Base-by-base conservation (phyloP, 768 basidiomycete species). In the Leccinellum rugosiceps region DNA sequence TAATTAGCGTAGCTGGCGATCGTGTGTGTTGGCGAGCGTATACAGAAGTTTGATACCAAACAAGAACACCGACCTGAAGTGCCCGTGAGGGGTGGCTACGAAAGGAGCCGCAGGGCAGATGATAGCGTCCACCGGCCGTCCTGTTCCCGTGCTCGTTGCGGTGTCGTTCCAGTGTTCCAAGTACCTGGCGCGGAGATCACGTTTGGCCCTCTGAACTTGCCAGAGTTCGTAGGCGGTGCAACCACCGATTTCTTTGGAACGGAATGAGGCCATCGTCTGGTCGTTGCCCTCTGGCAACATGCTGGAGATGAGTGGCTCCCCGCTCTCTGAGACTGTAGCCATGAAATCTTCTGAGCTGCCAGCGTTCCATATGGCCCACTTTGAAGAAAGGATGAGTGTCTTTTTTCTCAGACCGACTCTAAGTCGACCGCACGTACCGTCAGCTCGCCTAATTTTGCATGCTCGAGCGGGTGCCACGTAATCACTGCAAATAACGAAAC, bases 101-200 rank as follows among this genome's bases (percentile, higher is more conserved):
- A 75, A 84, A 2, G 87, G 77, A 1, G 85, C 84, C 4, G 74
- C 77, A 19, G 91, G 87, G 3, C 77, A 72, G 38, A 92, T 85
- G 61, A 93, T 82, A 1, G 86, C 89, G 65, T 92, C 91, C 7
- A 92, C 80, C 6, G 88, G 86, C 2, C 90, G 73, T 3, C 86
- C 87, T 0, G 88, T 92, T 0, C 81, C 82, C 0, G 88, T 91
- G 14, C 63, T 48, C 0, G 53, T 59, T 9, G 62, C 73, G 0
- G 84, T 86, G 6, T 71, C 75, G 51, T 84, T 78, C 89, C 88
- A 91, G 50, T 81, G 72, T 50, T 84, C 79, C 47, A 88, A 69
- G 64, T 89, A 83, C 50, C 78, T 76, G 62, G 83, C 75, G 25
- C 86, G 78, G 30, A 87, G 59, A 11, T 77, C 75, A 4, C 69